Evolutionary conservation across 1,139 yeast genomes (phyloP).

Genomic region (Geotrichum bryndzae): DNA sequence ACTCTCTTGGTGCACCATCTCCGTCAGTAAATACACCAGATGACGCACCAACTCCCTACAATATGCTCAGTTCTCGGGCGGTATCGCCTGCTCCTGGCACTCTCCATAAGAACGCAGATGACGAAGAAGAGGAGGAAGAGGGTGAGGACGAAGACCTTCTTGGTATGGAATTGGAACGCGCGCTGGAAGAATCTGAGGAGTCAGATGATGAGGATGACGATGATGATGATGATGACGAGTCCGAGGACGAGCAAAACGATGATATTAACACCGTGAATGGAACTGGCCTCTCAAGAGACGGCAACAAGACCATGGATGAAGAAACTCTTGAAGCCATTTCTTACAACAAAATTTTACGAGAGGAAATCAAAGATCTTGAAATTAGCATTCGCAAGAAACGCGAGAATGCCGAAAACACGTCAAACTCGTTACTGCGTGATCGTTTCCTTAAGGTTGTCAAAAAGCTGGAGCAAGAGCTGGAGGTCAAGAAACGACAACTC

Average conservation of each 20-base stretch:
- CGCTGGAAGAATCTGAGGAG: slow-evolving; percentile 24
- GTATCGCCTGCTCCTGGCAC: slow-evolving; percentile 23
- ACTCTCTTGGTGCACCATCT: background rate
- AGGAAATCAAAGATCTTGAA: slow-evolving; percentile 80
- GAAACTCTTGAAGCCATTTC: slow-evolving; percentile 45
- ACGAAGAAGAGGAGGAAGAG: slow-evolving; percentile 25
- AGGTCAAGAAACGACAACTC: slow-evolving; percentile 70
- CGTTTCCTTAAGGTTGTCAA: slow-evolving; percentile 78
- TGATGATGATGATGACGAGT: slow-evolving; percentile 22
- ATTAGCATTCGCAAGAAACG: slow-evolving; percentile 71
- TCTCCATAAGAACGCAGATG: slow-evolving; percentile 23
- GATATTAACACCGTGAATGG: slow-evolving; percentile 52
- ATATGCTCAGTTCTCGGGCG: slow-evolving; percentile 27
- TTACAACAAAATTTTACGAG: slow-evolving; percentile 71
- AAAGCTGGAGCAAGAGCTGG: slow-evolving; percentile 76
- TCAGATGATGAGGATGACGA: slow-evolving; percentile 28
- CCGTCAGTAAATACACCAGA: slow-evolving; percentile 8
- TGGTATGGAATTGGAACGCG: slow-evolving; percentile 25
- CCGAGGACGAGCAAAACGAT: slow-evolving; percentile 41
- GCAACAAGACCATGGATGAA: slow-evolving; percentile 37
- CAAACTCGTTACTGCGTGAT: slow-evolving; percentile 82
- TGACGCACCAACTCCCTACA: slow-evolving; percentile 31
- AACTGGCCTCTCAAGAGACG: slow-evolving; percentile 51
- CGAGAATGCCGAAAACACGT: slow-evolving; percentile 66
- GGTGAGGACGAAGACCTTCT: slow-evolving; percentile 28